These are phyloP conservation scores for Scheffersomyces spartinae DNA, from an alignment of 805 yeast genomes.

Conservation along the genomic window DNA sequence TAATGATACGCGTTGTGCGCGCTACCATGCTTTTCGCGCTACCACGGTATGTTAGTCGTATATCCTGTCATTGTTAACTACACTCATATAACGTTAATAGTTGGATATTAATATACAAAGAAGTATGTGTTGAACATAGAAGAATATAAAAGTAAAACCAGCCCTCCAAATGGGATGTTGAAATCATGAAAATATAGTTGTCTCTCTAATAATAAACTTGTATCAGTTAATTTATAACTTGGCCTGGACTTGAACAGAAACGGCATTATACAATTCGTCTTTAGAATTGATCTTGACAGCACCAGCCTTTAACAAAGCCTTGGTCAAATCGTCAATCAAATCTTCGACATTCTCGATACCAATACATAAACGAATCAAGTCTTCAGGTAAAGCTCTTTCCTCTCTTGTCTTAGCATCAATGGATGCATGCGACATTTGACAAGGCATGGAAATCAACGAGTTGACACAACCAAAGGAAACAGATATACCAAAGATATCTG, in stretches of 20 bases:
- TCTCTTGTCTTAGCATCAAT: constrained; percentile 79
- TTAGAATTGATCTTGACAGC: constrained; percentile 31
- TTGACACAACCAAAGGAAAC: constrained; percentile 94
- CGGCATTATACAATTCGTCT: constrained; percentile 30
- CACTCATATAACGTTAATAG: too few species aligned
- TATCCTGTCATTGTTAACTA: too few species aligned
- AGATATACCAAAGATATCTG: constrained; percentile 75
- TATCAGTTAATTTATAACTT: too few species aligned
- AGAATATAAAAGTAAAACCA: too few species aligned
- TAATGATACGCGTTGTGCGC: too few species aligned
- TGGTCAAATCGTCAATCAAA: constrained; percentile 66
- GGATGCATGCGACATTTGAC: constrained; percentile 95
- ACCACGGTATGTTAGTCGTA: too few species aligned
- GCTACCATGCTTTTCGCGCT: too few species aligned
- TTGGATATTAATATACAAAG: too few species aligned
- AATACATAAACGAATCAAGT: constrained; percentile 76
- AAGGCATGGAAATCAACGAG: constrained; percentile 86
- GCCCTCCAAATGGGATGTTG: too few species aligned
- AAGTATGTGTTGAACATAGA: too few species aligned
- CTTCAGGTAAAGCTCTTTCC: constrained; percentile 88
- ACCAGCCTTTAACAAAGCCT: constrained; percentile 60
- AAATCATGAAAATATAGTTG: too few species aligned
- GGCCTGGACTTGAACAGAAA: constrained; percentile 18
- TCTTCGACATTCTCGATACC: constrained; percentile 84
- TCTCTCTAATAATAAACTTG: too few species aligned